These are phyloP conservation scores for Diutina rugosa DNA, from an alignment of 1,139 yeast genomes.

Conservation along the genomic window DNA sequence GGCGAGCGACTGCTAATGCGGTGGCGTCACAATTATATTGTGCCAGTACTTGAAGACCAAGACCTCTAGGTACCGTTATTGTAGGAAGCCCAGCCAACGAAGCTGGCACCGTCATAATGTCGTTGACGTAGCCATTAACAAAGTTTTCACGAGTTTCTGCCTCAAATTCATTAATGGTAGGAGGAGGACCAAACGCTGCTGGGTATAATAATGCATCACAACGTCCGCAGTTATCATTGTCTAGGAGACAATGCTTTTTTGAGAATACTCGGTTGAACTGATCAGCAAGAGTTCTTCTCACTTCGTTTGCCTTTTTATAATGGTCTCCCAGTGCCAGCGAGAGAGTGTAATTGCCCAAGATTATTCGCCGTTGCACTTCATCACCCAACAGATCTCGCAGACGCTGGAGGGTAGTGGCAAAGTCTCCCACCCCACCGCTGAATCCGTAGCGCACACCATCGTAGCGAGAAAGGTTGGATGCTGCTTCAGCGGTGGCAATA, in stretches of 20 bases:
- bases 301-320: slow-evolving; percentile 60
- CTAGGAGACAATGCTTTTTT: slow-evolving; percentile 30
- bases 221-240: slow-evolving; percentile 10
- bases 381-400: slow-evolving; percentile 35
- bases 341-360: slow-evolving; percentile 77
- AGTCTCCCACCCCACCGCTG: neutral
- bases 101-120: slow-evolving; percentile 79
- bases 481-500: slow-evolving; percentile 85
- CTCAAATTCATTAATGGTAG: slow-evolving; percentile 30
- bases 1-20: slow-evolving; percentile 31
- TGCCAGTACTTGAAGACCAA: slow-evolving; percentile 64
- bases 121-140: slow-evolving; percentile 61
- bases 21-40: slow-evolving; percentile 73
- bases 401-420: neutral
- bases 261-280: slow-evolving; percentile 60
- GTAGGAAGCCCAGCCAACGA: slow-evolving; percentile 89
- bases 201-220: slow-evolving; percentile 71
- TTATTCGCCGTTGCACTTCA: slow-evolving; percentile 74
- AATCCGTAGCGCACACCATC: slow-evolving; percentile 84
- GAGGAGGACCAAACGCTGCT: slow-evolving; percentile 53
- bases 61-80: slow-evolving; percentile 51
- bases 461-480: slow-evolving; percentile 78
- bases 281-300: slow-evolving; percentile 44
- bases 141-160: slow-evolving; percentile 25
- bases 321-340: slow-evolving; percentile 70